Conservation (phyloP, 768 basidiomycete species). For the Kwoniella mangroviensis region DNA sequence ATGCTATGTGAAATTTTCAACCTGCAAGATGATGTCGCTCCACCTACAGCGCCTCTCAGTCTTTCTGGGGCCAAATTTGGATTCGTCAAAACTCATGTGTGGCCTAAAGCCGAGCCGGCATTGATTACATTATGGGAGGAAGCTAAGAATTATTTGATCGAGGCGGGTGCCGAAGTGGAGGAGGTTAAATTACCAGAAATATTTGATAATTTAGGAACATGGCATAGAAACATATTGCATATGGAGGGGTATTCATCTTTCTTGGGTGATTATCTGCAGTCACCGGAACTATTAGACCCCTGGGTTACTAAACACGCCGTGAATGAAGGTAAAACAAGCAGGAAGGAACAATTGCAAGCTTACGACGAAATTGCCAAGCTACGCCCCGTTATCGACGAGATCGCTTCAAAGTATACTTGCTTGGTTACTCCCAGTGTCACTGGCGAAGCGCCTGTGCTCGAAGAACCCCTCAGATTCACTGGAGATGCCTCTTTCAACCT, state of each 20-base stretch:
- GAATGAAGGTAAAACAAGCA: constrained; percentile 24
- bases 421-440: constrained; percentile 30
- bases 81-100: constrained; percentile 26
- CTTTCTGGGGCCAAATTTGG: constrained; percentile 24
- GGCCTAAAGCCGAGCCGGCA: constrained; percentile 26
- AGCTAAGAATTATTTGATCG: constrained; percentile 13
- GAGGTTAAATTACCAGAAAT: constrained; percentile 21
- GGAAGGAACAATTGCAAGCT: constrained; percentile 24
- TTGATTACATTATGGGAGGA: constrained; percentile 16
- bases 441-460: constrained; percentile 23
- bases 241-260: constrained; percentile 31
- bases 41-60: constrained; percentile 12
- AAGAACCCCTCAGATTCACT: constrained; percentile 28
- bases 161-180: constrained; percentile 26
- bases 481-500: constrained; percentile 31
- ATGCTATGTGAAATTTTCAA: constrained; percentile 21
- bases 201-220: constrained; percentile 19
- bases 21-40: constrained; percentile 20
- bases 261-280: constrained; percentile 21
- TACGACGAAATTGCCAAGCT: constrained; percentile 26
- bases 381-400: constrained; percentile 26
- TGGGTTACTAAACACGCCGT: constrained; percentile 27
- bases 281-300: constrained; percentile 23
- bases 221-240: constrained; percentile 30
- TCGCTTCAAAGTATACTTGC: constrained; percentile 24